Evolutionary conservation across 345 rosid species (phyloP).

Genomic region (Syzygium aromaticum): DNA sequence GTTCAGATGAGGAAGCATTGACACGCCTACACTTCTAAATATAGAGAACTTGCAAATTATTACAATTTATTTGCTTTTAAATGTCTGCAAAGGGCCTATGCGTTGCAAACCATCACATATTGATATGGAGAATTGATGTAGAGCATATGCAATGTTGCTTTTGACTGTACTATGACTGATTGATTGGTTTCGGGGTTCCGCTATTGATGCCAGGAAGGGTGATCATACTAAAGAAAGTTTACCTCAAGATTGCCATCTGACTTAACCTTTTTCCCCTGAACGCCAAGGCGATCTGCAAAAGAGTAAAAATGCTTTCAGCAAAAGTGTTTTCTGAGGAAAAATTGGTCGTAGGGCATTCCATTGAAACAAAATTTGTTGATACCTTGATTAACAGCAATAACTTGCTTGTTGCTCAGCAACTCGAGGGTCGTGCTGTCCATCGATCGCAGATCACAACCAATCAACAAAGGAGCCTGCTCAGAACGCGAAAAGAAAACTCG

Average conservation of each 20-base stretch:
- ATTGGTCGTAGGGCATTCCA: neutral
- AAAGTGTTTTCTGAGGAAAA: neutral
- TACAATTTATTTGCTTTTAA: neutral
- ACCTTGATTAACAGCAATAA: slow-evolving; percentile 66
- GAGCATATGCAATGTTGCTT: neutral
- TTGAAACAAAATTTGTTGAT: neutral
- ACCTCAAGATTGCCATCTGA: slow-evolving; percentile 41
- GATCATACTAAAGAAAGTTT: neutral
- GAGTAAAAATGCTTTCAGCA: neutral
- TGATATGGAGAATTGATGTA: neutral
- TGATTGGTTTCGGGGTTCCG: neutral
- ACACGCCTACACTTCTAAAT: neutral
- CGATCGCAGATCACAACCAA: slow-evolving; percentile 45
- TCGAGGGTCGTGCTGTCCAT: slow-evolving; percentile 23
- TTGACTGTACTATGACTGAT: neutral
- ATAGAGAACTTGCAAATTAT: neutral
- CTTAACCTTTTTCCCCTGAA: slow-evolving; percentile 53
- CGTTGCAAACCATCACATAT: neutral
- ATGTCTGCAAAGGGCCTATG: neutral
- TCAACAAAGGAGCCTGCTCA: slow-evolving; percentile 42
- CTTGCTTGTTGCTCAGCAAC: slow-evolving; percentile 39
- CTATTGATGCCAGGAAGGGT: neutral
- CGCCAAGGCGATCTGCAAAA: slow-evolving; percentile 39
- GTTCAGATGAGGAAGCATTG: neutral
- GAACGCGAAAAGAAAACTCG: neutral